Conservation (phyloP, 2,329 filamentous ascomycete genomes). For the Biscogniauxia marginata region DNA sequence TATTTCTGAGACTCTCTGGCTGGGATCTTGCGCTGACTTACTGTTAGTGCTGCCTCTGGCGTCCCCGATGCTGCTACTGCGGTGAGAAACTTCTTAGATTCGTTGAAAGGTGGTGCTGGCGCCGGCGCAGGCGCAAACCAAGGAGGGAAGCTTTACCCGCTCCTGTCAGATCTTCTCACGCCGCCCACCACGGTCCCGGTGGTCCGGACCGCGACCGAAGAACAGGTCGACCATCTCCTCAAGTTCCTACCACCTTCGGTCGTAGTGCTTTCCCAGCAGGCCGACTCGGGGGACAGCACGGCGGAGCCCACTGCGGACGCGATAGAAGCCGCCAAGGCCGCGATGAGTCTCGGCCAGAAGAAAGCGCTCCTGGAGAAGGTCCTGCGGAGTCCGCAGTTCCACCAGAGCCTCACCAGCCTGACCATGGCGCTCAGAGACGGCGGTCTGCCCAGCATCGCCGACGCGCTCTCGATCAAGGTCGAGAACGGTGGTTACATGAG, state of each 20-base stretch:
- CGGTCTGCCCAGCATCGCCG: slow-evolving; percentile 83
- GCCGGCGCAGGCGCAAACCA: slow-evolving; percentile 37
- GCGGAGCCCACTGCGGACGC: slow-evolving; percentile 67
- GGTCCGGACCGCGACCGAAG: slow-evolving; percentile 63
- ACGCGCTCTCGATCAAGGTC: slow-evolving; percentile 78
- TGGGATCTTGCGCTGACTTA: slow-evolving; percentile 41
- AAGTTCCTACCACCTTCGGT: slow-evolving; percentile 76
- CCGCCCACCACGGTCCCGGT: slow-evolving; percentile 75
- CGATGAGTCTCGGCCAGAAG: slow-evolving; percentile 74
- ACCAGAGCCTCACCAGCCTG: slow-evolving; percentile 79
- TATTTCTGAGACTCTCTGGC: slow-evolving; percentile 10
- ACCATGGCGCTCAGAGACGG: slow-evolving; percentile 88
- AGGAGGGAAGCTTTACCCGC: slow-evolving; percentile 72
- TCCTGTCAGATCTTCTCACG: slow-evolving; percentile 81
- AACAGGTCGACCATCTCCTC: slow-evolving; percentile 72
- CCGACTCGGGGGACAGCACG: slow-evolving; percentile 54
- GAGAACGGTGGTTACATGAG: slow-evolving; percentile 80
- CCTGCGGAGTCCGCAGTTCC: slow-evolving; percentile 84
- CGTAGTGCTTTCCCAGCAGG: slow-evolving; percentile 72
- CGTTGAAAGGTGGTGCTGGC: slow-evolving; percentile 61
- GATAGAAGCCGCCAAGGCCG: slow-evolving; percentile 70
- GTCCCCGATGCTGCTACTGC: slow-evolving; percentile 70
- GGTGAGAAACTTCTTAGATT: slow-evolving; percentile 86
- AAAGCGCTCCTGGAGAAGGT: slow-evolving; percentile 77
- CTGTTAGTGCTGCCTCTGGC: slow-evolving; percentile 57